Percentiles rank a stretch among this genome's conserved stretches.
Conservation (phyloP, 148 eudicot genomes). For the Camellia lanceoleosa region DNA sequence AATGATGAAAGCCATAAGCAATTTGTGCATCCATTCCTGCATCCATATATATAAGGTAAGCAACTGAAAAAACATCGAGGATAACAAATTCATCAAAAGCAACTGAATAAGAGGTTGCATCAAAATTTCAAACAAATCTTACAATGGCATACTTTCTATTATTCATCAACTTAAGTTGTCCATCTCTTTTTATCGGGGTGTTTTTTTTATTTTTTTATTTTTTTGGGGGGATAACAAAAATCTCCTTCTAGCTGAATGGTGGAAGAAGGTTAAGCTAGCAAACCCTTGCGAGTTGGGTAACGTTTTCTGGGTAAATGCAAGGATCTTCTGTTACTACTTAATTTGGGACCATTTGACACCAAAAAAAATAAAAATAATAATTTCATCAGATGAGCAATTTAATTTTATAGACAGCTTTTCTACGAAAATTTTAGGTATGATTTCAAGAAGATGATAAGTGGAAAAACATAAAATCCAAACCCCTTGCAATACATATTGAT, state of each 20-base stretch:
- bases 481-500: neutral
- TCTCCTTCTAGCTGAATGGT: neutral
- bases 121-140: neutral
- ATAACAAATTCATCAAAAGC: neutral
- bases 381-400: neutral
- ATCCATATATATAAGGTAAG: slow-evolving; percentile 2
- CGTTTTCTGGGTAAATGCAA: neutral
- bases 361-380: neutral
- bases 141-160: neutral
- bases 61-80: neutral
- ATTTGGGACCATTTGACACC: neutral
- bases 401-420: neutral
- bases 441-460: neutral
- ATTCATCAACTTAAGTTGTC: neutral
- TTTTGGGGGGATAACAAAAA: neutral
- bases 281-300: neutral
- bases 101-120: neutral
- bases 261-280: neutral
- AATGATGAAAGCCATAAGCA: slow-evolving; percentile 83
- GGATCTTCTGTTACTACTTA: neutral
- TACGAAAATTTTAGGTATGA: neutral
- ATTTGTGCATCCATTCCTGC: slow-evolving; percentile 97
- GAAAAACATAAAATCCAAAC: neutral
- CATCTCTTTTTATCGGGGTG: neutral
- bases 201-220: neutral